Evolutionary conservation across 164 flowering plant species (phyloP), one percentile per base, ranked within the genome.

Genomic region (Akebia trifoliata): DNA sequence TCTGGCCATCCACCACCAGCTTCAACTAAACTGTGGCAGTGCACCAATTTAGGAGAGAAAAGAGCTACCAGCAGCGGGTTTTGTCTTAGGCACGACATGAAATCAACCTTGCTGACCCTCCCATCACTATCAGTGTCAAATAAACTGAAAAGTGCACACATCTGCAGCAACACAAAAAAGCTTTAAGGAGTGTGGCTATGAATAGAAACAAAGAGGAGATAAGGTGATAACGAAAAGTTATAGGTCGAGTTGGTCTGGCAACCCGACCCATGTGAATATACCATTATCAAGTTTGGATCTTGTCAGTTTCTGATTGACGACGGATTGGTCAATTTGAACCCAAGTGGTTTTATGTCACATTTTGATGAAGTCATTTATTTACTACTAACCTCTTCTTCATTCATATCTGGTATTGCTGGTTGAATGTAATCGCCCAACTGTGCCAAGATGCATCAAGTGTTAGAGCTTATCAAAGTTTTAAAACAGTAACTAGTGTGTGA

Each of bases 51-150:
- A 28, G 59, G 64, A 20, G 50, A 42, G 42, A 66, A 62, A 40
- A 66, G 67, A 0, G 70, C 67, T 58, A 70, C 39, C 22, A 66
- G 50, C 57, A 70, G 32, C 4, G 74, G 70, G 32, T 66, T 66
- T 24, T 31, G 66, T 54, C 56, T 62, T 38, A 79, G 50, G 55
- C 79, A 76, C 49, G 55, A 24, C 20, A 54, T 43, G 50, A 76
- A 76, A 44, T 79, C 79, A 29, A 71, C 67, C 35, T 56, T 70
- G 62, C 81, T 50, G 21, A 76, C 37, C 29, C 25, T 66, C 32
- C 76, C 81, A 60, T 79, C 79, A 34, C 63, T 22, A 54, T 76
- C 77, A 14, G 18, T 18, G 64, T 79, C 81, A 31, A 79, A 79
- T 45, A 77, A 39, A 18, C 46, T 49, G 61, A 66, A 74, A 2